Percentiles rank a stretch among this genome's conserved stretches.
These are phyloP conservation scores for Lathyrus sativus DNA, from an alignment of 306 rosid species.

Conservation along the genomic window DNA sequence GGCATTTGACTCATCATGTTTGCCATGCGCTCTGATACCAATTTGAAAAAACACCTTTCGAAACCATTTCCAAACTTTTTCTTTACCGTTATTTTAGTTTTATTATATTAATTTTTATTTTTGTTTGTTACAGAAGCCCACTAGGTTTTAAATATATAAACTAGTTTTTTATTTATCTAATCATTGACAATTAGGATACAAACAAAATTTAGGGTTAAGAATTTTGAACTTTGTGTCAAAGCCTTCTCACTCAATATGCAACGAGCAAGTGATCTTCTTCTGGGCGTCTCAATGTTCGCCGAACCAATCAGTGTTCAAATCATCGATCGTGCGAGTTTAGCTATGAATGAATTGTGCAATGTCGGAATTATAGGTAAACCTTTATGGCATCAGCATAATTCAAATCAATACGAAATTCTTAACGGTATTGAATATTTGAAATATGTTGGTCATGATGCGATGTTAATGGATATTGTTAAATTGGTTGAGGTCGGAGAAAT, in stretches of 20 bases:
- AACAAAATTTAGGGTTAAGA: background rate
- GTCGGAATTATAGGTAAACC: constrained; percentile 40
- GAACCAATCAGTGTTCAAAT: constrained; percentile 33
- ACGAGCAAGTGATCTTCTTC: constrained; percentile 51
- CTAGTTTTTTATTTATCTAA: too few species aligned
- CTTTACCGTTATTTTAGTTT: background rate
- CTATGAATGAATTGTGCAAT: constrained; percentile 47
- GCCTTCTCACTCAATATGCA: background rate
- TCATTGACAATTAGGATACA: too few species aligned
- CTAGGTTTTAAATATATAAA: too few species aligned
- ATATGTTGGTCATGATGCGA: constrained; percentile 40
- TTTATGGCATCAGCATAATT: constrained; percentile 42
- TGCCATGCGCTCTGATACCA: too few species aligned
- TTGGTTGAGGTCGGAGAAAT: constrained; percentile 53
- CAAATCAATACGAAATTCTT: constrained; percentile 33
- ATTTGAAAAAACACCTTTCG: too few species aligned
- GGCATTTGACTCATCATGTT: too few species aligned
- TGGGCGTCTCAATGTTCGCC: constrained; percentile 39
- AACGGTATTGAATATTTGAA: constrained; percentile 41
- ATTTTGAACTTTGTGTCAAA: background rate
- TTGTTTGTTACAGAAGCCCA: too few species aligned
- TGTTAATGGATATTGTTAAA: constrained; percentile 42
- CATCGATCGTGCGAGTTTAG: constrained; percentile 31
- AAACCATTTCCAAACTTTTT: constrained; percentile 3
- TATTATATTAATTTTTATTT: too few species aligned